phyloP scores from a whole-genome alignment of 169 alveolate species.

The Plasmodium sp. region DNA sequence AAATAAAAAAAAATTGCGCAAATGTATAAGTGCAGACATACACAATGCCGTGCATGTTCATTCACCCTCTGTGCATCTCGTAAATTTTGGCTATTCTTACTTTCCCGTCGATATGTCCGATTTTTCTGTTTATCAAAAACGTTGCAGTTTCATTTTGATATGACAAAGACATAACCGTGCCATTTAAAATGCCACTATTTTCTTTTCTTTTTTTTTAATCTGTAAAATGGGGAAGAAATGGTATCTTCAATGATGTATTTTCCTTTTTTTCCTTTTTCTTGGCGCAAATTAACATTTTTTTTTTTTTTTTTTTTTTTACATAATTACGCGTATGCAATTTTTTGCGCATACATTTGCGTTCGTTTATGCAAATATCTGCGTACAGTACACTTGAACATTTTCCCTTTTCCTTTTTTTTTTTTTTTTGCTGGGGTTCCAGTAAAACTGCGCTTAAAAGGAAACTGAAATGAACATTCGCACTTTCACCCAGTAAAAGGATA shows the following conservation, averaged over 20 bases:
- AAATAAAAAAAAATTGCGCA: background rate
- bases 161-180: slow-evolving; percentile 43
- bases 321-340: slow-evolving; percentile 1
- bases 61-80: background rate
- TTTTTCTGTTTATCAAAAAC: slow-evolving; percentile 28
- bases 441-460: background rate
- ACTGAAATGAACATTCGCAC: background rate
- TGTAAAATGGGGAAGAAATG: slow-evolving; percentile 11
- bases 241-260: background rate
- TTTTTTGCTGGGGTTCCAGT: background rate
- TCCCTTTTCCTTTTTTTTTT: background rate
- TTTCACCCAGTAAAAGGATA: background rate
- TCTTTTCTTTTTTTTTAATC: slow-evolving; percentile 5
- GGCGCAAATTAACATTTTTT: background rate
- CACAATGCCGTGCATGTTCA: slow-evolving; percentile 1
- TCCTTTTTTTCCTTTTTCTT: background rate
- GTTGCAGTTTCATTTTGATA: slow-evolving; percentile 26
- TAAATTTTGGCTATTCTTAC: background rate
- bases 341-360: background rate
- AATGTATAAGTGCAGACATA: background rate
- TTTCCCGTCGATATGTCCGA: slow-evolving; percentile 1
- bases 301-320: slow-evolving; percentile 9
- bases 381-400: background rate
- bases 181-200: slow-evolving; percentile 16
- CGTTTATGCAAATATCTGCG: background rate